phyloP scores from a whole-genome alignment of 495 filamentous ascomycete genomes.

The Aspergillus biplanus region DNA sequence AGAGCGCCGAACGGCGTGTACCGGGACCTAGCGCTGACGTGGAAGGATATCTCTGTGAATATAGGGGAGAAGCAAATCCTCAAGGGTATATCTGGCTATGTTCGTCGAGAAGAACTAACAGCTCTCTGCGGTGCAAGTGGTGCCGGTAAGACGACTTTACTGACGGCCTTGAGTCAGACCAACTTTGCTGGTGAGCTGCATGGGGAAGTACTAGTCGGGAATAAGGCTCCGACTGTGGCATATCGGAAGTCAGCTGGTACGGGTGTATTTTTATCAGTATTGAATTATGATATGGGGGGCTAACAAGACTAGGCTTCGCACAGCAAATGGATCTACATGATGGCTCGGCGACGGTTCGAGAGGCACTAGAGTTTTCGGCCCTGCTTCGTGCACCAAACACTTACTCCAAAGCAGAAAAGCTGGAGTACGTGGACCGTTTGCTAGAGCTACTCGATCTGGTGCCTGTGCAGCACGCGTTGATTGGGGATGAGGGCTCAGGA shows the following conservation, averaged over 20 bases:
- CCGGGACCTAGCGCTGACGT: slow-evolving; percentile 2
- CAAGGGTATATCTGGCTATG: slow-evolving; percentile 82
- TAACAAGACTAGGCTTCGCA: slow-evolving; percentile 47
- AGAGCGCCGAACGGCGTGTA: background rate
- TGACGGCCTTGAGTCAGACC: slow-evolving; percentile 24
- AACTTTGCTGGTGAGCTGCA: slow-evolving; percentile 9
- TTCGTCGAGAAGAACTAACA: slow-evolving; percentile 77
- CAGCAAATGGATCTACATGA: slow-evolving; percentile 65
- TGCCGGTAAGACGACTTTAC: slow-evolving; percentile 62
- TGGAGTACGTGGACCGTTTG: slow-evolving; percentile 59
- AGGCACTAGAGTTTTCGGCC: slow-evolving; percentile 62
- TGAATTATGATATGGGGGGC: background rate
- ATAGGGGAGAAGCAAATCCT: slow-evolving; percentile 52
- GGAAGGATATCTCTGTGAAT: slow-evolving; percentile 12
- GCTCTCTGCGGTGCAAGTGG: slow-evolving; percentile 68
- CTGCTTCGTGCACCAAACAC: slow-evolving; percentile 56
- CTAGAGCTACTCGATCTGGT: slow-evolving; percentile 59
- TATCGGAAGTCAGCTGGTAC: slow-evolving; percentile 49
- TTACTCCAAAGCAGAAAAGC: slow-evolving; percentile 55
- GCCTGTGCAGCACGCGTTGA: slow-evolving; percentile 52
- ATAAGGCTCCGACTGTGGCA: slow-evolving; percentile 26
- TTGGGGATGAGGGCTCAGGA: slow-evolving; percentile 54
- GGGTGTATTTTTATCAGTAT: background rate
- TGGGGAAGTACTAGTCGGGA: slow-evolving; percentile 7
- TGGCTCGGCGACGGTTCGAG: slow-evolving; percentile 58